These are phyloP conservation scores for Podaxis pistillaris DNA, from an alignment of 768 basidiomycete genomes.

Conservation along the genomic window DNA sequence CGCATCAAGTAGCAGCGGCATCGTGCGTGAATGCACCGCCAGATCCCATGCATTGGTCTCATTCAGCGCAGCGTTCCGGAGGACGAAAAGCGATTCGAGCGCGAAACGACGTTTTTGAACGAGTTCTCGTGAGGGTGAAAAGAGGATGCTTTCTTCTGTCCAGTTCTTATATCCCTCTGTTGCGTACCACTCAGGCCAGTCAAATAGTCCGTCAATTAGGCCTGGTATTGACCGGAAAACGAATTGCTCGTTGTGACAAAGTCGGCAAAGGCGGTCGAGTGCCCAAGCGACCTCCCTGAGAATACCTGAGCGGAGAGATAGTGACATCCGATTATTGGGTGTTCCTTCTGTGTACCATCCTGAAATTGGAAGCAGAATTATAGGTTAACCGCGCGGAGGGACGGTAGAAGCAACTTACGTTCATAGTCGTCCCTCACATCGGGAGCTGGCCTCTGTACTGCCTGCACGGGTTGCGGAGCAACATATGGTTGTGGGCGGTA, in stretches of 20 bases:
- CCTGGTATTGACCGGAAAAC: constrained; percentile 71
- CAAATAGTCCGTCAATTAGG: constrained; percentile 78
- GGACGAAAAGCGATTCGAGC: constrained; percentile 79
- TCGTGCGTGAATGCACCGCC: constrained; percentile 54
- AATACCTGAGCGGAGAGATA: constrained; percentile 84
- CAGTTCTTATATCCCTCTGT: constrained; percentile 52
- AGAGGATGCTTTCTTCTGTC: constrained; percentile 45
- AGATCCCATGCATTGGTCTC: constrained; percentile 67
- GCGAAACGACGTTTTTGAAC: constrained; percentile 68
- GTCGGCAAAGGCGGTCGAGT: constrained; percentile 77
- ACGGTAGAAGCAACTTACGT: constrained; percentile 41
- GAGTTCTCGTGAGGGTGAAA: constrained; percentile 51
- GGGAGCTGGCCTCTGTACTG: constrained; percentile 30
- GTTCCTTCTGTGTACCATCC: constrained; percentile 86
- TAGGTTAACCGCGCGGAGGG: constrained; percentile 1
- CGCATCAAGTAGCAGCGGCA: constrained; percentile 63
- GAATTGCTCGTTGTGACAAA: constrained; percentile 80
- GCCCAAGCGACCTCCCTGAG: constrained; percentile 86
- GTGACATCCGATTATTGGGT: constrained; percentile 84
- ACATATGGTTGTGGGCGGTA: constrained; percentile 26
- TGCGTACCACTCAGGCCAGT: constrained; percentile 87
- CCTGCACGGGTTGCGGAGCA: constrained; percentile 20
- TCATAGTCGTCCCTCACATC: constrained; percentile 75
- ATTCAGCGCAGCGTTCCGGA: constrained; percentile 81
- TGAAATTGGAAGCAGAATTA: constrained; percentile 26